Evolutionary conservation across 345 rosid genomes (phyloP).

Genomic region (Firmiana major): DNA sequence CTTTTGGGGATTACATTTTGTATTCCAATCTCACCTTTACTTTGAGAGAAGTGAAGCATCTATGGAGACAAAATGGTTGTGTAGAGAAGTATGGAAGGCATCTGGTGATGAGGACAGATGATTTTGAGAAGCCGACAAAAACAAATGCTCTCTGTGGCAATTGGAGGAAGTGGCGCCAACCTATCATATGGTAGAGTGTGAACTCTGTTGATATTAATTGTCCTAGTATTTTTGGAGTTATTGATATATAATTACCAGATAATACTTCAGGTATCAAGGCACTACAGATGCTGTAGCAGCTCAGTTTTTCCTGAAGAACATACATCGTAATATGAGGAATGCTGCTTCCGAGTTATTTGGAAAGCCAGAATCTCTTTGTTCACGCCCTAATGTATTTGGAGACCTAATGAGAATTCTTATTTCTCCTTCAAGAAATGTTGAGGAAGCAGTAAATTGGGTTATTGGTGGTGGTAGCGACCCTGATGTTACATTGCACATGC

Average conservation of each 20-base stretch:
- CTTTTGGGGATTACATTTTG: slow-evolving; percentile 84
- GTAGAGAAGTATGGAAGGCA: slow-evolving; percentile 54
- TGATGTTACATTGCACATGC: slow-evolving; percentile 84
- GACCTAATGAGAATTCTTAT: slow-evolving; percentile 82
- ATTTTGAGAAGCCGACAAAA: slow-evolving; percentile 82
- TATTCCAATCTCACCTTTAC: slow-evolving; percentile 75
- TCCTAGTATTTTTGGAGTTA: slow-evolving; percentile 4
- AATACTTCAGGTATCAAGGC: slow-evolving; percentile 72
- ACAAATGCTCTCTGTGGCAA: slow-evolving; percentile 80
- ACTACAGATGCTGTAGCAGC: slow-evolving; percentile 94
- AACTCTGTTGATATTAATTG: background rate
- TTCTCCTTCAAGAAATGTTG: slow-evolving; percentile 74
- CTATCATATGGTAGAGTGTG: slow-evolving; percentile 76
- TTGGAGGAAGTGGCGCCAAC: slow-evolving; percentile 84
- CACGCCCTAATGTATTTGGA: slow-evolving; percentile 83
- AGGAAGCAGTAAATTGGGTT: slow-evolving; percentile 79
- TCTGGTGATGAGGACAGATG: slow-evolving; percentile 82
- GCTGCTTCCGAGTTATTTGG: slow-evolving; percentile 76
- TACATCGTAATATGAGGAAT: slow-evolving; percentile 72
- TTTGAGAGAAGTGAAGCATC: slow-evolving; percentile 76
- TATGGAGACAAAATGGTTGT: slow-evolving; percentile 82
- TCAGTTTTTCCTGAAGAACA: slow-evolving; percentile 90
- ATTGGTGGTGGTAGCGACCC: slow-evolving; percentile 59
- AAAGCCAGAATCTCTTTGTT: slow-evolving; percentile 42
- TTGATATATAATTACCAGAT: slow-evolving; percentile 5